Evolutionary conservation across 2,329 filamentous ascomycete species (phyloP).

Genomic region (Colletotrichum camelliae): DNA sequence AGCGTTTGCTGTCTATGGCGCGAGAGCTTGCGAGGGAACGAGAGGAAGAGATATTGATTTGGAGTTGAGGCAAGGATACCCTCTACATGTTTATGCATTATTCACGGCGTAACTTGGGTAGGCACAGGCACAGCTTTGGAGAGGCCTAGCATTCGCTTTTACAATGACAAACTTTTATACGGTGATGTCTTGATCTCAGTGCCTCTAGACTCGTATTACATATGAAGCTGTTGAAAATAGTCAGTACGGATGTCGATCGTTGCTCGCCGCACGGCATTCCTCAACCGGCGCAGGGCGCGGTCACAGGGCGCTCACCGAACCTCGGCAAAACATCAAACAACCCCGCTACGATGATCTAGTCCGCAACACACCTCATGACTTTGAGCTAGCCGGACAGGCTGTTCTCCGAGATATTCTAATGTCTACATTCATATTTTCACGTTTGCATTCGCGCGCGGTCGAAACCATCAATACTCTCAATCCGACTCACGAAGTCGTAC

Average conservation of each 20-base stretch:
- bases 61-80: slow-evolving; percentile 4
- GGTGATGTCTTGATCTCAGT: neutral
- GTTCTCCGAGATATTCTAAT: neutral
- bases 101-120: neutral
- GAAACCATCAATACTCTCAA: neutral
- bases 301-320: slow-evolving; percentile 15
- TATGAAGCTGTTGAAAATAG: neutral
- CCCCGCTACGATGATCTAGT: neutral
- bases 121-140: neutral
- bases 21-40: slow-evolving; percentile 56
- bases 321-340: slow-evolving; percentile 19
- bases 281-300: neutral
- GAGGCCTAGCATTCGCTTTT: neutral
- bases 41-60: slow-evolving; percentile 51
- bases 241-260: neutral
- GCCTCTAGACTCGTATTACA: neutral
- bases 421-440: neutral
- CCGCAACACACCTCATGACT: neutral
- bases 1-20: slow-evolving; percentile 85
- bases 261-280: neutral
- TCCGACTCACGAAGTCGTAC: neutral
- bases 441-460: neutral
- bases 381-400: neutral
- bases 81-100: neutral
- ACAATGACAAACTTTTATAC: neutral